phyloP scores from a whole-genome alignment of 2,329 filamentous ascomycete species.

The Alternaria arbusti region DNA sequence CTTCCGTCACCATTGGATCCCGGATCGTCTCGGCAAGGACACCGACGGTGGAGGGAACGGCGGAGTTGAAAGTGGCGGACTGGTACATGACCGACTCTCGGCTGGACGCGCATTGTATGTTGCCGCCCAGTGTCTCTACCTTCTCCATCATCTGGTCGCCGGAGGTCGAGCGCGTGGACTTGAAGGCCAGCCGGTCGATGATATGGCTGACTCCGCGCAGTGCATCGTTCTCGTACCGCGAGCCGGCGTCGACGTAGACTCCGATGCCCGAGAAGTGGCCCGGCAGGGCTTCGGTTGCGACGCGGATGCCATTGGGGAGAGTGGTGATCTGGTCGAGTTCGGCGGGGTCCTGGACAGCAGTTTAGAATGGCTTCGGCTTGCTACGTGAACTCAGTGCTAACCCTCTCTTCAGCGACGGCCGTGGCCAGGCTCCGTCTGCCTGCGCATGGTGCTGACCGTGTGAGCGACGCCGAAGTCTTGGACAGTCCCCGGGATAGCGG shows the following conservation, averaged over 20 bases:
- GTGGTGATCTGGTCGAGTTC: conserved; percentile 89
- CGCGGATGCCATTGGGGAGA: conserved; percentile 88
- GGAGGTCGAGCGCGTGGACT: conserved; percentile 74
- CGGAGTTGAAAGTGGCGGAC: conserved; percentile 93
- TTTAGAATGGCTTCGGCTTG: conserved; percentile 10
- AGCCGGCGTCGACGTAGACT: conserved; percentile 94
- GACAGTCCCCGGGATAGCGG: conserved; percentile 37
- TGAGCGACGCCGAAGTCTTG: conserved; percentile 25
- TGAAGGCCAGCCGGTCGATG: conserved; percentile 94
- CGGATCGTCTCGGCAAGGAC: conserved; percentile 94
- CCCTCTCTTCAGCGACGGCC: conserved; percentile 45
- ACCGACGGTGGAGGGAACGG: conserved; percentile 80
- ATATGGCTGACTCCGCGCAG: conserved; percentile 94
- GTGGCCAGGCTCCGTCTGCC: conserved; percentile 39
- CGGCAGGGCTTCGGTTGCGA: conserved; percentile 92
- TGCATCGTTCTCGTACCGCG: conserved; percentile 85
- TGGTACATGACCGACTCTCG: conserved; percentile 99
- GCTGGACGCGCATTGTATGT: conserved; percentile 95
- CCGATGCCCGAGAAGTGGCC: conserved; percentile 95
- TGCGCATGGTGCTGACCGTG: conserved; percentile 24
- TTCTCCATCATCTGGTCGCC: conserved; percentile 87
- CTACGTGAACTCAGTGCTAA: conserved; percentile 16
- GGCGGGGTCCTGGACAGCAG: conserved; percentile 70
- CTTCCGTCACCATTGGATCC: conserved; percentile 80
- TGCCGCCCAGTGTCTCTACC: conserved; percentile 87